Evolutionary conservation across 768 basidiomycete genomes (phyloP).

Genomic region (Pisolithus tinctorius): DNA sequence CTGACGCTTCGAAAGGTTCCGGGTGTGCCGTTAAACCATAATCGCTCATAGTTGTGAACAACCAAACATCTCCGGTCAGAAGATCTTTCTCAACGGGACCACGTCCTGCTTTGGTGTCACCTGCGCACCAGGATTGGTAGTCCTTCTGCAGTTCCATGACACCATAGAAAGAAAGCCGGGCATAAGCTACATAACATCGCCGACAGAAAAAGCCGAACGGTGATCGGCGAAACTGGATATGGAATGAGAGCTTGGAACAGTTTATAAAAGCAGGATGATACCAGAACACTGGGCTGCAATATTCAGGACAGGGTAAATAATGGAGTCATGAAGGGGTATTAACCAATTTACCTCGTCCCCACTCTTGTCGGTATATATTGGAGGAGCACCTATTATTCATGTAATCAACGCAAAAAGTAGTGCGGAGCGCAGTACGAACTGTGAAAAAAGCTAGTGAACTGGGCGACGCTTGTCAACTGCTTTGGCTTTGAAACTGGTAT

Average conservation of each 20-base stretch:
- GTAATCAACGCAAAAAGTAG: not conserved
- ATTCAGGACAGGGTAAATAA: conserved; percentile 6
- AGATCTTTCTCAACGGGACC: conserved; percentile 45
- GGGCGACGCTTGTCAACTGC: conserved; percentile 48
- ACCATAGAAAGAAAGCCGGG: conserved; percentile 71
- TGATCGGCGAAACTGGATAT: conserved; percentile 58
- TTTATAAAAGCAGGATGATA: conserved; percentile 8
- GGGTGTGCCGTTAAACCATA: conserved; percentile 60
- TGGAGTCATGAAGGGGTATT: not conserved
- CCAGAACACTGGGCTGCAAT: conserved; percentile 20
- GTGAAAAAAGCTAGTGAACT: conserved; percentile 56
- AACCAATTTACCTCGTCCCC: conserved; percentile 42
- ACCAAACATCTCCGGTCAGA: conserved; percentile 39
- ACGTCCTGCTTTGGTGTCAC: conserved; percentile 43
- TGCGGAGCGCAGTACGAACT: conserved; percentile 14
- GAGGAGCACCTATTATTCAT: conserved; percentile 38
- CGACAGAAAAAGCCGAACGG: conserved; percentile 79
- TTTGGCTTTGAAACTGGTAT: conserved; percentile 32
- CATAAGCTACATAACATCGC: conserved; percentile 66
- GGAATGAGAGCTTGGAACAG: conserved; percentile 9
- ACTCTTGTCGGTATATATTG: conserved; percentile 52
- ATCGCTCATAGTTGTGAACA: conserved; percentile 62
- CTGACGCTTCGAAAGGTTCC: conserved; percentile 55
- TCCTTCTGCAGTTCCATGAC: conserved; percentile 62
- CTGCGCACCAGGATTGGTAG: conserved; percentile 57